Evolutionary conservation across 352 stramenopile species (phyloP).

Genomic region (Pythium angustatum): DNA sequence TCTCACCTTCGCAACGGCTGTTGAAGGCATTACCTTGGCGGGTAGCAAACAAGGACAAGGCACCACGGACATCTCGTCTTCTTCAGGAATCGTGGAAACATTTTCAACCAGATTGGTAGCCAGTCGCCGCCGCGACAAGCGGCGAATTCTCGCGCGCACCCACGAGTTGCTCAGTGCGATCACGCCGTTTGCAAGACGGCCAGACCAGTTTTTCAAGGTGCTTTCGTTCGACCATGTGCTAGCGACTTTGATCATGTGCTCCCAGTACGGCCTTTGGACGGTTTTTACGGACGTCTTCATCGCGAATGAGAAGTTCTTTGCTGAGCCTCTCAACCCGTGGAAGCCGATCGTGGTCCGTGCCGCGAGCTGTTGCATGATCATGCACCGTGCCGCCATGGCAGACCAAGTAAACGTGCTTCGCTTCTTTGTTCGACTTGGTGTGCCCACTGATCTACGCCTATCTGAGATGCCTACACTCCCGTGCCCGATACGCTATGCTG

Average conservation of each 20-base stretch:
- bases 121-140: conserved; percentile 24
- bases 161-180: conserved; percentile 36
- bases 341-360: conserved; percentile 50
- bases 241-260: conserved; percentile 49
- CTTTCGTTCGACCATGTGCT: conserved; percentile 47
- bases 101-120: neutral
- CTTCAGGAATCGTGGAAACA: neutral
- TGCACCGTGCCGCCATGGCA: conserved; percentile 51
- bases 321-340: conserved; percentile 43
- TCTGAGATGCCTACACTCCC: conserved; percentile 28
- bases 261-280: conserved; percentile 50
- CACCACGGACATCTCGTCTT: neutral
- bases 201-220: conserved; percentile 42
- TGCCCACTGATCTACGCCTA: conserved; percentile 40
- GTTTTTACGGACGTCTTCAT: conserved; percentile 48
- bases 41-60: conserved; percentile 16
- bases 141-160: conserved; percentile 24
- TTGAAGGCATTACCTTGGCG: conserved; percentile 34
- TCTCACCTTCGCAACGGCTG: conserved; percentile 31
- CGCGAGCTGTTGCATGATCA: conserved; percentile 40
- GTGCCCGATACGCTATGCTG: conserved; percentile 55
- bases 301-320: conserved; percentile 35
- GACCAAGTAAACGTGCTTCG: conserved; percentile 43
- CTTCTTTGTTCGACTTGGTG: conserved; percentile 52
- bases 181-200: conserved; percentile 27